A percentile compares a stretch with the other conserved stretches of the same genome.
These are phyloP conservation scores for Brasenia schreberi DNA, from an alignment of 164 flowering plant species.

Conservation along the genomic window DNA sequence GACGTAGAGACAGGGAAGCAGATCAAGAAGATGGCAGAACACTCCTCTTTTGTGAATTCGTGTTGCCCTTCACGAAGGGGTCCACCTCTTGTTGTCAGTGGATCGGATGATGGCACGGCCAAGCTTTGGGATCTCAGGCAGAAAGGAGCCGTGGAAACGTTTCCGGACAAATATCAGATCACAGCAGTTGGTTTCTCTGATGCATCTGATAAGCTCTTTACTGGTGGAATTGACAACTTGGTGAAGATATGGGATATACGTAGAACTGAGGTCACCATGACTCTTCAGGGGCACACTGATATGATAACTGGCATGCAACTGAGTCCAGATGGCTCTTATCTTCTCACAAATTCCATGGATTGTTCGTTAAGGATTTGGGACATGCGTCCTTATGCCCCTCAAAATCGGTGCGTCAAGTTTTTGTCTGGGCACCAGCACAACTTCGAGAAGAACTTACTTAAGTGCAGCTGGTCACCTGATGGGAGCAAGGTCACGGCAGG, in stretches of 20 bases:
- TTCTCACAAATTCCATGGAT: slow-evolving; percentile 92
- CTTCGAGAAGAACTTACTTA: slow-evolving; percentile 88
- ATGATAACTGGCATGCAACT: slow-evolving; percentile 88
- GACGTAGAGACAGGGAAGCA: slow-evolving; percentile 96
- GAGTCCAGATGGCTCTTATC: slow-evolving; percentile 99
- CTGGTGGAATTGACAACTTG: slow-evolving; percentile 87
- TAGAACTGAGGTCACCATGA: slow-evolving; percentile 79
- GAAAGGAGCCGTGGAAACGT: slow-evolving; percentile 90
- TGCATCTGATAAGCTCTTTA: slow-evolving; percentile 88
- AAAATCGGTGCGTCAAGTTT: slow-evolving; percentile 87
- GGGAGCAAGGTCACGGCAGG: slow-evolving; percentile 97
- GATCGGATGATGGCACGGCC: slow-evolving; percentile 98
- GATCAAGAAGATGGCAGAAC: slow-evolving; percentile 92
- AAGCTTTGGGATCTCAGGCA: slow-evolving; percentile 97
- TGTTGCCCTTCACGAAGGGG: slow-evolving; percentile 92
- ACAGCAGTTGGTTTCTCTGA: slow-evolving; percentile 92
- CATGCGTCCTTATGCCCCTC: slow-evolving; percentile 97
- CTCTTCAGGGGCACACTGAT: slow-evolving; percentile 87
- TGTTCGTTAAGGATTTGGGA: slow-evolving; percentile 94
- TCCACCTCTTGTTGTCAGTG: slow-evolving; percentile 93
- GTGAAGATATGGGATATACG: slow-evolving; percentile 77
- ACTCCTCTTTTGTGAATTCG: slow-evolving; percentile 79
- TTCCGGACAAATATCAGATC: slow-evolving; percentile 89
- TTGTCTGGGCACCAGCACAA: slow-evolving; percentile 94
- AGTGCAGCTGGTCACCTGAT: slow-evolving; percentile 96